Evolutionary conservation across 2,329 filamentous ascomycete genomes (phyloP).

Genomic region (Phialophora verrucosa): DNA sequence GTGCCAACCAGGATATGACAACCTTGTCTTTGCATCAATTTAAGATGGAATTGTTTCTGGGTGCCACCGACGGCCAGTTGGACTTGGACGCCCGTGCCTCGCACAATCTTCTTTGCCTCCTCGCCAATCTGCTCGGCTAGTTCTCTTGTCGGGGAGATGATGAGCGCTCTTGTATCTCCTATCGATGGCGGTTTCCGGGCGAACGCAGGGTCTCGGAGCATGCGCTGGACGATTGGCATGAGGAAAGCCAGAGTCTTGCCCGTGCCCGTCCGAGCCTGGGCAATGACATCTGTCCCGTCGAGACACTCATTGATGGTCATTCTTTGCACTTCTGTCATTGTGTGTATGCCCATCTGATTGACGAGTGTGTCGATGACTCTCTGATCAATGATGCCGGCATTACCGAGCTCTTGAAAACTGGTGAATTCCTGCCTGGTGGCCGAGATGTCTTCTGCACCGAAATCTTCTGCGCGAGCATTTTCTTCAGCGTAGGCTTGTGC

Average conservation of each 20-base stretch:
- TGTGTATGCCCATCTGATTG: conserved; percentile 73
- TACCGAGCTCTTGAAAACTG: conserved; percentile 48
- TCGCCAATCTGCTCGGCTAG: conserved; percentile 57
- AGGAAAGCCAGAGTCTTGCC: conserved; percentile 59
- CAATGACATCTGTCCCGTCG: conserved; percentile 74
- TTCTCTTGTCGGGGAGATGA: conserved; percentile 56
- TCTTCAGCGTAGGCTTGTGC: conserved; percentile 18
- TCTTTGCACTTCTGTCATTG: conserved; percentile 91
- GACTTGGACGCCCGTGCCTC: conserved; percentile 69
- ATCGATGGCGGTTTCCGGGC: conserved; percentile 41
- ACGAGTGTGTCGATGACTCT: conserved; percentile 73
- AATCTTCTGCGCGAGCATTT: conserved; percentile 40
- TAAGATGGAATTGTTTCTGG: conserved; percentile 72
- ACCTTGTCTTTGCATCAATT: conserved; percentile 65
- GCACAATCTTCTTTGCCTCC: conserved; percentile 60
- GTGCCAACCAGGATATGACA: conserved; percentile 56
- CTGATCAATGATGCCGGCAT: conserved; percentile 60
- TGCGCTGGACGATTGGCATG: conserved; percentile 54
- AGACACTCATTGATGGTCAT: conserved; percentile 81
- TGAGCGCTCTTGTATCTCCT: conserved; percentile 34
- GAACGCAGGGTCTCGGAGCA: conserved; percentile 45
- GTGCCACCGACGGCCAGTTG: conserved; percentile 91
- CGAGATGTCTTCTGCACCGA: conserved; percentile 34
- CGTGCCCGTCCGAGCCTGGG: conserved; percentile 59
- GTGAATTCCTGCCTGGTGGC: conserved; percentile 41